These are phyloP conservation scores for Lepidium aucheri DNA, from an alignment of 345 rosid species.

Conservation along the genomic window DNA sequence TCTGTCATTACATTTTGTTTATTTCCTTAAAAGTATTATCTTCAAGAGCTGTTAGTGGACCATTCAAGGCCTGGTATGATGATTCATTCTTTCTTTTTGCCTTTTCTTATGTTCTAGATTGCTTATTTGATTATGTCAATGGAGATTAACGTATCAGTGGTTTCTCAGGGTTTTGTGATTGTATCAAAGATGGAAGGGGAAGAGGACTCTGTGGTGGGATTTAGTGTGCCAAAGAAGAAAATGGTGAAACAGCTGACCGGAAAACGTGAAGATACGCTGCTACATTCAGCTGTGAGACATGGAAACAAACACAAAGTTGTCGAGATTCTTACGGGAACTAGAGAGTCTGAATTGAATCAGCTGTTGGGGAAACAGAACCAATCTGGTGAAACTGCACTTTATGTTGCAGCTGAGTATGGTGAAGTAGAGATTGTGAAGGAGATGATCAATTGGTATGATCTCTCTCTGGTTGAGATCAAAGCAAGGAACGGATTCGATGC, in stretches of 20 bases:
- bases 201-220: not conserved
- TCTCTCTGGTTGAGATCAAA: constrained; percentile 66
- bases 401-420: constrained; percentile 85
- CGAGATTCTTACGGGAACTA: constrained; percentile 40
- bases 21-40: not conserved
- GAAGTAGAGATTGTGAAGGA: constrained; percentile 61
- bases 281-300: constrained; percentile 75
- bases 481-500: constrained; percentile 95
- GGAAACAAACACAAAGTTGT: constrained; percentile 44
- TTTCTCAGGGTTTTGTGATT: not conserved
- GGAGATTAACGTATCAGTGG: not conserved
- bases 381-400: constrained; percentile 90
- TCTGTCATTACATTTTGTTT: no score
- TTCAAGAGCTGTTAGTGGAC: not conserved
- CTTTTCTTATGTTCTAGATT: not conserved
- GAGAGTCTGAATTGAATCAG: constrained; percentile 39
- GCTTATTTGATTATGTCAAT: not conserved
- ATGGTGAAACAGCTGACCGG: constrained; percentile 87
- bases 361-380: constrained; percentile 70
- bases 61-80: not conserved
- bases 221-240: constrained; percentile 40
- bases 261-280: constrained; percentile 63
- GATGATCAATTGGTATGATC: constrained; percentile 75
- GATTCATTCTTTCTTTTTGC: not conserved
- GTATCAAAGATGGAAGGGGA: constrained; percentile 11